These are phyloP conservation scores for Claviceps sp. DNA, from an alignment of 2,329 filamentous ascomycete genomes.

Conservation along the genomic window DNA sequence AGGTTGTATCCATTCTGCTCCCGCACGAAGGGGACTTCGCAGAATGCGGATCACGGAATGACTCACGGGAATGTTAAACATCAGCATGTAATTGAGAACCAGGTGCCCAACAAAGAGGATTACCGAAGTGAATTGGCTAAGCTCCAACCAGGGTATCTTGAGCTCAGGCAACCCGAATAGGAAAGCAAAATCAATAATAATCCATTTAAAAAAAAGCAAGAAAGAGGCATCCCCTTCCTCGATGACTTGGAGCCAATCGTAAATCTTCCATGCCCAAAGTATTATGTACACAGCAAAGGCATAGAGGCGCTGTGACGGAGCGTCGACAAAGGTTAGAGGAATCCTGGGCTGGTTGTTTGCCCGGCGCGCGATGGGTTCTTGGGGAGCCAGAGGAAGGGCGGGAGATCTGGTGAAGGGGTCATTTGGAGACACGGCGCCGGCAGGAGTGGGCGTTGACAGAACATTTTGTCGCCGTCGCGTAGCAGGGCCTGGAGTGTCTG, in stretches of 20 bases:
- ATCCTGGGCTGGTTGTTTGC: constrained; percentile 50
- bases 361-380: constrained; percentile 18
- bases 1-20: background rate
- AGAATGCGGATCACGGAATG: background rate
- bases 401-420: constrained; percentile 18
- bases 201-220: constrained; percentile 88
- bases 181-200: constrained; percentile 71
- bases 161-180: constrained; percentile 77
- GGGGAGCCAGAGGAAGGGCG: constrained; percentile 34
- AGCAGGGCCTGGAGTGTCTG: constrained; percentile 52
- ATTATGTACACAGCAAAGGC: constrained; percentile 65
- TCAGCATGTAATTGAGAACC: constrained; percentile 67
- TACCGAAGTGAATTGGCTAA: constrained; percentile 62
- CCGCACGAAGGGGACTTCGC: background rate
- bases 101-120: constrained; percentile 60
- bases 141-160: constrained; percentile 92
- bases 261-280: constrained; percentile 71
- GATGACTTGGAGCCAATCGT: constrained; percentile 68
- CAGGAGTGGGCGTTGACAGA: constrained; percentile 19
- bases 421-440: constrained; percentile 17
- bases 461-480: constrained; percentile 22
- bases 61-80: constrained; percentile 76
- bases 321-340: constrained; percentile 69
- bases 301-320: constrained; percentile 82
- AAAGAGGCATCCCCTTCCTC: constrained; percentile 80